A percentile compares a stretch with the other conserved stretches of the same genome.
phyloP scores from a whole-genome alignment of 179 eudicot genomes.

The Spinacia oleracea region DNA sequence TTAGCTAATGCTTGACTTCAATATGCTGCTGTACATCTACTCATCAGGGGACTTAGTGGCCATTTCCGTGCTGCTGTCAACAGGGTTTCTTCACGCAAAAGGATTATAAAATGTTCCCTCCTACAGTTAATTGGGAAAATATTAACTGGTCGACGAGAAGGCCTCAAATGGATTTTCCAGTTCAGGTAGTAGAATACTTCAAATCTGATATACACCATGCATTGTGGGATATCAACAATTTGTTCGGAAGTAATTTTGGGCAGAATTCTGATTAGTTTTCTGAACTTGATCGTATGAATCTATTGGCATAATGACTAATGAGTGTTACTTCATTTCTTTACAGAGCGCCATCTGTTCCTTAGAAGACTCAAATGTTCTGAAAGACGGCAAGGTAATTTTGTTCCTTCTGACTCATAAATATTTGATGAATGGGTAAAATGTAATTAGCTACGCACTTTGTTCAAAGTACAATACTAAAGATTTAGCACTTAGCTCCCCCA shows the following conservation, averaged over 20 bases:
- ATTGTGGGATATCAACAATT: neutral
- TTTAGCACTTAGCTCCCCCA: neutral
- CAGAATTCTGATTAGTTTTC: neutral
- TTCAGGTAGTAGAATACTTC: constrained; percentile 57
- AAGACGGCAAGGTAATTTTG: constrained; percentile 70
- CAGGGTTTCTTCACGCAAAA: constrained; percentile 98
- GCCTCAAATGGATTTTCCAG: constrained; percentile 97
- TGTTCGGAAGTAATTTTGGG: neutral
- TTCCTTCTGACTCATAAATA: neutral
- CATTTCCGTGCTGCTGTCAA: constrained; percentile 17
- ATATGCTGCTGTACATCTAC: neutral
- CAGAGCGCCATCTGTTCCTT: constrained; percentile 91
- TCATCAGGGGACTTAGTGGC: constrained; percentile 6
- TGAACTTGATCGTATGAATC: neutral
- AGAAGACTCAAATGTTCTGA: constrained; percentile 65
- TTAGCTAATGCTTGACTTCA: constrained; percentile 23
- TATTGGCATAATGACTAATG: constrained; percentile 8
- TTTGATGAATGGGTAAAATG: neutral
- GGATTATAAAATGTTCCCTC: constrained; percentile 97
- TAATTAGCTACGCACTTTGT: neutral
- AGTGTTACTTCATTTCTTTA: constrained; percentile 24
- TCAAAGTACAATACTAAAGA: neutral
- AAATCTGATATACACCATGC: neutral
- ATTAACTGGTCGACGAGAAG: constrained; percentile 86
- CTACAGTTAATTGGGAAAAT: constrained; percentile 93